Percentiles rank a stretch among this genome's conserved stretches.
Evolutionary conservation across 306 rosid genomes (phyloP).

Genomic region (Cucumis sativus): DNA sequence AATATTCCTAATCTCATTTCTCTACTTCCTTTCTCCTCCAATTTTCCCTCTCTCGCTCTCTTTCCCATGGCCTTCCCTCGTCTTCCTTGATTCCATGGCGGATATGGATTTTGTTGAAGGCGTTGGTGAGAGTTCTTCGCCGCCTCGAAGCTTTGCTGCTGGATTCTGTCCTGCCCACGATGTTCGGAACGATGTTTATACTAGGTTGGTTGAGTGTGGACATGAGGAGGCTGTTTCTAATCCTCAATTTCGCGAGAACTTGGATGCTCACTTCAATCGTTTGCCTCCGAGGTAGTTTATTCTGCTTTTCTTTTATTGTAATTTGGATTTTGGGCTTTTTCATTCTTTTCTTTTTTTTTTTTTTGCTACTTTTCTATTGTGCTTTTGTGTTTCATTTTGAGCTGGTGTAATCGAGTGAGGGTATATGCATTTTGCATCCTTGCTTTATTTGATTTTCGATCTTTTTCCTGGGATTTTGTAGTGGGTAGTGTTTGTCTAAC

Average conservation of each 20-base stretch:
- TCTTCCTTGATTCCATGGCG: not conserved
- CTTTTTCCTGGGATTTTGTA: not conserved
- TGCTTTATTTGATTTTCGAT: not conserved
- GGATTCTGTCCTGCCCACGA: conserved; percentile 53
- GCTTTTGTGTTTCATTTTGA: not conserved
- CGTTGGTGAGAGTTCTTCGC: conserved; percentile 95
- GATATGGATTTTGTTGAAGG: conserved; percentile 87
- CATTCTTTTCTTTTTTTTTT: not conserved
- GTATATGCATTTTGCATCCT: not conserved
- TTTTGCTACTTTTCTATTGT: not conserved
- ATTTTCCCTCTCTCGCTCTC: conserved; percentile 8
- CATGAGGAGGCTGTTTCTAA: conserved; percentile 45
- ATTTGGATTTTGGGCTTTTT: not conserved
- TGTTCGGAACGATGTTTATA: conserved; percentile 62
- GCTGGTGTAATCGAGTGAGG: not conserved
- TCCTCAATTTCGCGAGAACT: conserved; percentile 67
- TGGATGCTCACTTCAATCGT: conserved; percentile 90
- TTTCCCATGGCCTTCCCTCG: conserved; percentile 1
- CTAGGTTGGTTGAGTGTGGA: conserved; percentile 59
- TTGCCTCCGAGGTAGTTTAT: conserved; percentile 68
- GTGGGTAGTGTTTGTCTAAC: not conserved
- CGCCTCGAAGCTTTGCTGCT: conserved; percentile 53
- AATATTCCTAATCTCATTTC: not conserved
- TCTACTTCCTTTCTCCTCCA: not conserved
- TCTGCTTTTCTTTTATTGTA: not conserved